Evolutionary conservation across 306 rosid species (phyloP).

Genomic region (Vachellia pachyceras): DNA sequence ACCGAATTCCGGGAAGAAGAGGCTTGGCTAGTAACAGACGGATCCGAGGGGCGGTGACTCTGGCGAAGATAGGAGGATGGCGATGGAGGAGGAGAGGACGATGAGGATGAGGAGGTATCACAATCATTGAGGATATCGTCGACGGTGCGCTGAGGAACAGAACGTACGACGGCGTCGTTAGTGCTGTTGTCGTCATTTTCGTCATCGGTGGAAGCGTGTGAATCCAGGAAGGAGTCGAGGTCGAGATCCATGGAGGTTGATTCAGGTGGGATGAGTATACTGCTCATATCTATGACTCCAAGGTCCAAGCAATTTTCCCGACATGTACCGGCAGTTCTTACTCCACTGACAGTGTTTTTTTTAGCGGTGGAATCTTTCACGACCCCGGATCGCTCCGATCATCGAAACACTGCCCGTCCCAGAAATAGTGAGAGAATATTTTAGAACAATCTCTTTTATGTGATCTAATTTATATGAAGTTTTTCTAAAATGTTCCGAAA

Average conservation of each 20-base stretch:
- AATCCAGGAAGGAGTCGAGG: slow-evolving; percentile 70
- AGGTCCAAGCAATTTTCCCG: background rate
- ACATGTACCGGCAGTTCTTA: background rate
- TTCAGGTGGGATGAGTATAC: slow-evolving; percentile 29
- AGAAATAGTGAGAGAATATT: too few species aligned
- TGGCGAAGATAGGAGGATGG: slow-evolving; percentile 23
- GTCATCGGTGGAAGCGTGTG: slow-evolving; percentile 52
- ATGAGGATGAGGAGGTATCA: slow-evolving; percentile 61
- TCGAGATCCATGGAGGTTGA: slow-evolving; percentile 70
- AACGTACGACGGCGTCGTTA: slow-evolving; percentile 21
- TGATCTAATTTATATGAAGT: too few species aligned
- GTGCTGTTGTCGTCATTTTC: slow-evolving; percentile 36
- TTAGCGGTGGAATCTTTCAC: background rate
- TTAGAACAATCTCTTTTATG: too few species aligned
- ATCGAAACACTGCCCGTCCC: too few species aligned
- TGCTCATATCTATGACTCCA: slow-evolving; percentile 43
- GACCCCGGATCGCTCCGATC: background rate
- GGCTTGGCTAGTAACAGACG: slow-evolving; percentile 30
- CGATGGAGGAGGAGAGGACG: slow-evolving; percentile 54
- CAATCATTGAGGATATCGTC: slow-evolving; percentile 93
- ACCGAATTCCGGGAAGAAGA: slow-evolving; percentile 22
- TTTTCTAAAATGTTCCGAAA: too few species aligned
- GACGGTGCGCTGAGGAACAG: slow-evolving; percentile 68
- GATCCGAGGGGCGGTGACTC: background rate
- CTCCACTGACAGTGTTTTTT: background rate